These are phyloP conservation scores for Wallacemonas sp. DNA, from an alignment of 208 protist genomes.

Conservation along the genomic window DNA sequence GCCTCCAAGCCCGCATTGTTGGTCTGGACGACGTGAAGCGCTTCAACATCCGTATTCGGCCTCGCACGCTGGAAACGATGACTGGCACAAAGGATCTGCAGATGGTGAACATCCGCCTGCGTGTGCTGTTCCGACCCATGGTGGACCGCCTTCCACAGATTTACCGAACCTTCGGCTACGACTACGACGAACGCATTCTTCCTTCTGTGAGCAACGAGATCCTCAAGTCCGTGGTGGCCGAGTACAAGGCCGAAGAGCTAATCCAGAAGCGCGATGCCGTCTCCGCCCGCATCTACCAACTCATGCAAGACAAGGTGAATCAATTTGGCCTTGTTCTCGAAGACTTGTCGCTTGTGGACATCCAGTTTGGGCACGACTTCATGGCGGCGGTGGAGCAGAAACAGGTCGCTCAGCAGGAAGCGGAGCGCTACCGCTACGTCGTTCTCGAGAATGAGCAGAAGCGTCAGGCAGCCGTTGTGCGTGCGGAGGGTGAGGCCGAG, in stretches of 20 bases:
- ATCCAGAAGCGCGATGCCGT: slow-evolving; percentile 97
- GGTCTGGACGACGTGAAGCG: slow-evolving; percentile 95
- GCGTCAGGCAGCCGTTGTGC: slow-evolving; percentile 91
- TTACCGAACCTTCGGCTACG: slow-evolving; percentile 90
- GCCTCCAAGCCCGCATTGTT: slow-evolving; percentile 89
- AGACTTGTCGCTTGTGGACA: slow-evolving; percentile 97
- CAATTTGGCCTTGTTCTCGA: slow-evolving; percentile 97
- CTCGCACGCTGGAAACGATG: slow-evolving; percentile 88
- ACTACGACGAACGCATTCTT: slow-evolving; percentile 97
- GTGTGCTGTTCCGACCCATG: slow-evolving; percentile 89
- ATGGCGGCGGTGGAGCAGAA: slow-evolving; percentile 96
- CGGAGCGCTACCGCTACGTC: slow-evolving; percentile 94
- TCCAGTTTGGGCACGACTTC: slow-evolving; percentile 95
- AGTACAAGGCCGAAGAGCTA: slow-evolving; percentile 99
- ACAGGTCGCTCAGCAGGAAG: slow-evolving; percentile 98
- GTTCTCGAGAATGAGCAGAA: slow-evolving; percentile 96
- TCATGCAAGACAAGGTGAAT: slow-evolving; percentile 94
- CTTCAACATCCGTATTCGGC: slow-evolving; percentile 95
- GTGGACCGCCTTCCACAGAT: slow-evolving; percentile 84
- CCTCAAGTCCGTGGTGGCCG: slow-evolving; percentile 94
- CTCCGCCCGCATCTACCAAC: slow-evolving; percentile 88
- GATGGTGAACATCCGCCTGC: slow-evolving; percentile 92
- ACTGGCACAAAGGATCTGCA: slow-evolving; percentile 94
- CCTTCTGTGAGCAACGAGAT: slow-evolving; percentile 97
- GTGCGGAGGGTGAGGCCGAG: slow-evolving; percentile 94